Conservation (phyloP, 2,329 filamentous ascomycete genomes). For the Cladosporium sp. region DNA sequence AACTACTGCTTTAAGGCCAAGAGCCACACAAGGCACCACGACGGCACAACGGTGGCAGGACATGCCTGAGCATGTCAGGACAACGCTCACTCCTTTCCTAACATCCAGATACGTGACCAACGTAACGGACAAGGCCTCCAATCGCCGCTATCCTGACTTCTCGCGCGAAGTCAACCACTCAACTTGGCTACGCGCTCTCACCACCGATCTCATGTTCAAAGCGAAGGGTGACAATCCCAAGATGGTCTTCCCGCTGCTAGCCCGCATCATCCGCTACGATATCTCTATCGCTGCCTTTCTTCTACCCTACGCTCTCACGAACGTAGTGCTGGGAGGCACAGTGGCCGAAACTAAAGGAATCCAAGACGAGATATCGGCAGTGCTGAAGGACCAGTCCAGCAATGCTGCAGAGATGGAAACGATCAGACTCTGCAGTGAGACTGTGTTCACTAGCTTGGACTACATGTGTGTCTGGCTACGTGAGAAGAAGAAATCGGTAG, state of each 20-base stretch:
- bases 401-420: constrained; percentile 66
- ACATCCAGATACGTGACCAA: constrained; percentile 74
- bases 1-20: constrained; percentile 54
- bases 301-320: constrained; percentile 82
- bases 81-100: constrained; percentile 84
- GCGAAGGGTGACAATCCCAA: constrained; percentile 73
- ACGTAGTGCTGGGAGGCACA: constrained; percentile 75
- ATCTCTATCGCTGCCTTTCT: constrained; percentile 84
- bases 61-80: constrained; percentile 75
- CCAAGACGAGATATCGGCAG: constrained; percentile 69
- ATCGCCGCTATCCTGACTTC: constrained; percentile 73
- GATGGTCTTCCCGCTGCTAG: constrained; percentile 78
- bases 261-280: constrained; percentile 81
- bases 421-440: constrained; percentile 85
- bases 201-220: constrained; percentile 78
- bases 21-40: constrained; percentile 58
- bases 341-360: constrained; percentile 66
- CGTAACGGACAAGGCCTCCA: constrained; percentile 31
- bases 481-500: constrained; percentile 63
- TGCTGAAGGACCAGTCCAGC: constrained; percentile 68
- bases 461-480: constrained; percentile 91
- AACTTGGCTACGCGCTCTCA: constrained; percentile 79
- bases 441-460: constrained; percentile 85
- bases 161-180: constrained; percentile 67
- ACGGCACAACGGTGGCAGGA: constrained; percentile 74